phyloP scores from a whole-genome alignment of 768 basidiomycete species.

The Suillus weaverae region DNA sequence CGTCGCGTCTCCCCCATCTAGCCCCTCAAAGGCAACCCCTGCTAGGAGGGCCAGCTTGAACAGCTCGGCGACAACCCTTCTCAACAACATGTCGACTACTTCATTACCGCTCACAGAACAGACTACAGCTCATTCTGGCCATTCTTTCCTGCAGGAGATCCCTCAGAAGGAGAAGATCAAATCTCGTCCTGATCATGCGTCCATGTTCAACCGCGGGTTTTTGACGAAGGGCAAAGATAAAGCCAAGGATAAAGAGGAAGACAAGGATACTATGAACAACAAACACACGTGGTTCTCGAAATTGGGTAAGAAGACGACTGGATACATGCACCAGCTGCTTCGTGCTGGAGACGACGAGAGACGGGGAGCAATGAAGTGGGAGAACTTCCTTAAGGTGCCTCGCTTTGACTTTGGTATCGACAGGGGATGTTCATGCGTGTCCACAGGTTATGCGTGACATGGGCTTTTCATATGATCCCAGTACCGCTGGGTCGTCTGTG shows the following conservation, averaged over 20 bases:
- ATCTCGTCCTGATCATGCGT: conserved; percentile 60
- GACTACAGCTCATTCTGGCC: conserved; percentile 64
- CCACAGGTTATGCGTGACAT: conserved; percentile 72
- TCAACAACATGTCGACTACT: conserved; percentile 37
- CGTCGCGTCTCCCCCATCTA: conserved; percentile 18
- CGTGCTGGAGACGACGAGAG: conserved; percentile 55
- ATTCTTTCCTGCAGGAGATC: conserved; percentile 62
- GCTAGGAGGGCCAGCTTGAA: conserved; percentile 15
- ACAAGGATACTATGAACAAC: conserved; percentile 26
- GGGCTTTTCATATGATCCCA: conserved; percentile 73
- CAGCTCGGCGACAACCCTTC: conserved; percentile 20
- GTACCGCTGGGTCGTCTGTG: conserved; percentile 80
- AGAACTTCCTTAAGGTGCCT: conserved; percentile 68
- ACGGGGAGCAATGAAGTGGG: conserved; percentile 74
- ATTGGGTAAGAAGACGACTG: conserved; percentile 57
- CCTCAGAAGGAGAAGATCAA: conserved; percentile 66
- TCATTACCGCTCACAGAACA: conserved; percentile 43
- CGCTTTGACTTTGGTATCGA: background rate
- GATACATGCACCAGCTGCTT: conserved; percentile 65
- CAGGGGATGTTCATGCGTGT: conserved; percentile 6
- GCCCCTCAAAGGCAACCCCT: conserved; percentile 22
- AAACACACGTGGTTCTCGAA: conserved; percentile 57
- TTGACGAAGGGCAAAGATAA: conserved; percentile 47
- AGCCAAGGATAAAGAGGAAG: conserved; percentile 35
- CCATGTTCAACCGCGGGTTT: conserved; percentile 48